phyloP scores from a whole-genome alignment of 768 basidiomycete species.

The Trametopsis cervina region DNA sequence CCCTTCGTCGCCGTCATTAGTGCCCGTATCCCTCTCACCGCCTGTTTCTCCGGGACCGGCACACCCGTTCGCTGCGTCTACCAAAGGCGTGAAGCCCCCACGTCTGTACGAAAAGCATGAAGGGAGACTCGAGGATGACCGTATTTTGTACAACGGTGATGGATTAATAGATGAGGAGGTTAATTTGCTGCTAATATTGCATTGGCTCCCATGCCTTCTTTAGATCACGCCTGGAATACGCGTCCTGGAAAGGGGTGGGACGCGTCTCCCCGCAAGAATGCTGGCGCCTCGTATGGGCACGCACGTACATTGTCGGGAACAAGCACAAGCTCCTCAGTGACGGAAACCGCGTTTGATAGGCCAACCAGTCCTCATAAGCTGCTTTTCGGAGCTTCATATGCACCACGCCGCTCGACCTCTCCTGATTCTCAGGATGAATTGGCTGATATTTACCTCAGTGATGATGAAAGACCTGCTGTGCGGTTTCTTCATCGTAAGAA shows the following conservation, averaged over 20 bases:
- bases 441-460: conserved; percentile 10
- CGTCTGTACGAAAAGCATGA: conserved; percentile 36
- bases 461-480: conserved; percentile 4
- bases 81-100: conserved; percentile 36
- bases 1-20: conserved; percentile 26
- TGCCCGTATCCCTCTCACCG: conserved; percentile 23
- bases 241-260: neutral
- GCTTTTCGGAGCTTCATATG: neutral
- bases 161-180: no score
- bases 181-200: no score
- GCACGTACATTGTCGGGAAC: neutral
- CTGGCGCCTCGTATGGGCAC: neutral
- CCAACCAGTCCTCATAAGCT: neutral
- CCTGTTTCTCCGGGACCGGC: conserved; percentile 22
- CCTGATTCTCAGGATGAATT: neutral
- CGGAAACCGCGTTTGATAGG: neutral
- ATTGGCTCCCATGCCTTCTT: no score
- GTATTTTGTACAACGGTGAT: no score
- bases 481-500: conserved; percentile 11
- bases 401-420: neutral
- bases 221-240: neutral
- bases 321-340: neutral
- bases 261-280: neutral
- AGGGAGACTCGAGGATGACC: conserved; percentile 8
- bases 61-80: conserved; percentile 56